Percentiles rank a stretch among this genome's conserved stretches.
Evolutionary conservation across 2,329 filamentous ascomycete genomes (phyloP).

Genomic region (Bipolaris gigantea): DNA sequence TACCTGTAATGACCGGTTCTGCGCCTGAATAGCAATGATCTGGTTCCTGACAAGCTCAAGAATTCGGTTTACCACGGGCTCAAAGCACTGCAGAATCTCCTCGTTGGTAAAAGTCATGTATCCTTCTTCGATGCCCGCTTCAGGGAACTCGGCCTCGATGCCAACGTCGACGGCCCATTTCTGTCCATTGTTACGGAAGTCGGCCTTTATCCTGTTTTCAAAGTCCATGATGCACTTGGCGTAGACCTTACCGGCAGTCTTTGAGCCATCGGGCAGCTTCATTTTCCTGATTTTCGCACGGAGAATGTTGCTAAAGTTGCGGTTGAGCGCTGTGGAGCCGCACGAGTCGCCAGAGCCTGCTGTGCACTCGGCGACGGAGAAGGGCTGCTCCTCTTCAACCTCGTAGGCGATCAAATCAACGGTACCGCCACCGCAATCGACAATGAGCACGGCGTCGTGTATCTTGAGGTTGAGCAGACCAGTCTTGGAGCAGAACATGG

Average conservation of each 20-base stretch:
- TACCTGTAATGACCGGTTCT: slow-evolving; percentile 86
- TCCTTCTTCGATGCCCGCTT: slow-evolving; percentile 96
- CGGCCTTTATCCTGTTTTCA: slow-evolving; percentile 98
- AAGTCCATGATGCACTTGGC: slow-evolving; percentile 99
- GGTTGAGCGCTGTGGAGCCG: slow-evolving; percentile 95
- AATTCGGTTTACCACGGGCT: slow-evolving; percentile 96
- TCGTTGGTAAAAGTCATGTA: slow-evolving; percentile 99
- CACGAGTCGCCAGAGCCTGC: slow-evolving; percentile 97
- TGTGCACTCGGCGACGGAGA: slow-evolving; percentile 95
- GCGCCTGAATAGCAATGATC: slow-evolving; percentile 97
- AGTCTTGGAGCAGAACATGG: slow-evolving; percentile 96
- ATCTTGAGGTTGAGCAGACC: slow-evolving; percentile 94
- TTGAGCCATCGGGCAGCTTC: slow-evolving; percentile 96
- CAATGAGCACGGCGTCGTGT: slow-evolving; percentile 97
- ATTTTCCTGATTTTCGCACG: slow-evolving; percentile 98
- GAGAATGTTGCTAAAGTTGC: slow-evolving; percentile 97
- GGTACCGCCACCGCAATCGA: slow-evolving; percentile 97
- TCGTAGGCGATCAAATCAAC: slow-evolving; percentile 99
- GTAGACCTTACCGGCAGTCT: slow-evolving; percentile 96
- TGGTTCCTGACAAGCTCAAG: slow-evolving; percentile 95
- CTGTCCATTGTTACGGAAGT: slow-evolving; percentile 98
- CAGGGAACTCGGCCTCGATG: slow-evolving; percentile 96
- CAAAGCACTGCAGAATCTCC: slow-evolving; percentile 98
- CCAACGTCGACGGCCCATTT: slow-evolving; percentile 99
- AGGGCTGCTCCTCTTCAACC: slow-evolving; percentile 95